These are phyloP conservation scores for Marsdenia floribunda DNA, from an alignment of 257 asterid species.

Conservation along the genomic window DNA sequence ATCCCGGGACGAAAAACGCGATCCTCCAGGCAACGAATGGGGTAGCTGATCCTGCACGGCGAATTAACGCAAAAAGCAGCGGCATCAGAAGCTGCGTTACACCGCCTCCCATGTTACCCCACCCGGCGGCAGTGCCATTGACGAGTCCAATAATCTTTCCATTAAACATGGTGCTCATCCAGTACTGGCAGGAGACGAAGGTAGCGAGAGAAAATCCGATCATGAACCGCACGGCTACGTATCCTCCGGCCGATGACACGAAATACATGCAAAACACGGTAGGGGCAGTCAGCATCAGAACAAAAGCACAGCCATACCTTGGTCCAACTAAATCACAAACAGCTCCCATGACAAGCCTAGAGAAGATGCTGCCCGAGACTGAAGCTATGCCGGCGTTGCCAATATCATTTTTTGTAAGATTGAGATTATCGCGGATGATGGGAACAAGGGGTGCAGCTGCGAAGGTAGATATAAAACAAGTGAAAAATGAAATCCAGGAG, in stretches of 20 bases:
- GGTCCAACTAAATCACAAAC: slow-evolving; percentile 59
- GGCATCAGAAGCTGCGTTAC: slow-evolving; percentile 63
- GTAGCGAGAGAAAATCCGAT: slow-evolving; percentile 62
- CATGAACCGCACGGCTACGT: slow-evolving; percentile 43
- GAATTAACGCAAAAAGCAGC: slow-evolving; percentile 34
- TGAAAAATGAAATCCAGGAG: slow-evolving; percentile 57
- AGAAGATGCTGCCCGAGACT: slow-evolving; percentile 53
- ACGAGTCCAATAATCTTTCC: slow-evolving; percentile 47
- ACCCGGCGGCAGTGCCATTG: slow-evolving; percentile 56
- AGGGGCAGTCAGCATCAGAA: slow-evolving; percentile 47
- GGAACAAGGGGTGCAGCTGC: slow-evolving; percentile 63
- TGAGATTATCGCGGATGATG: slow-evolving; percentile 53
- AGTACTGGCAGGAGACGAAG: slow-evolving; percentile 55
- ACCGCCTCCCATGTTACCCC: slow-evolving; percentile 73
- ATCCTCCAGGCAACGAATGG: slow-evolving; percentile 59
- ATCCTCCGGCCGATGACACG: slow-evolving; percentile 45
- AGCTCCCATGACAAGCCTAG: slow-evolving; percentile 54
- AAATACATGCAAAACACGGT: slow-evolving; percentile 52
- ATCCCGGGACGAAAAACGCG: slow-evolving; percentile 51
- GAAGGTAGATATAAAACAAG: slow-evolving; percentile 54
- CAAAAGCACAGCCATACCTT: slow-evolving; percentile 47
- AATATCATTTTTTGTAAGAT: slow-evolving; percentile 37
- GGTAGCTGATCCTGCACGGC: slow-evolving; percentile 31
- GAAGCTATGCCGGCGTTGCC: slow-evolving; percentile 61
- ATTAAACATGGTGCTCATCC: slow-evolving; percentile 59